Base-by-base conservation (phyloP, 2,329 filamentous ascomycete species). In the Xylaria digitata region DNA sequence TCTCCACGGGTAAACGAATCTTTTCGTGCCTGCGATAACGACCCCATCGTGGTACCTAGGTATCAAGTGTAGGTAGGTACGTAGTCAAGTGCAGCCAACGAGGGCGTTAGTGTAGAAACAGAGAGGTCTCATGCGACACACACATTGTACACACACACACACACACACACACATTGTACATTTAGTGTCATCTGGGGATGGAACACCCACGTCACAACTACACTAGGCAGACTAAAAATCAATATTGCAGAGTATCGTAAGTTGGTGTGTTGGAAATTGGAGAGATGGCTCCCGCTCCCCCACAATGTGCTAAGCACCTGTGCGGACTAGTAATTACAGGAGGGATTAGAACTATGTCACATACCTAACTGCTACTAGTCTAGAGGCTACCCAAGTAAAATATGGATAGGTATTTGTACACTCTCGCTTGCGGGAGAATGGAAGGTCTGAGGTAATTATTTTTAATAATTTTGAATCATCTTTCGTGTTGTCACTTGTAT, bases 151-250 rank as follows among this genome's bases (percentile, higher is more conserved):
- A 34, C 32, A 34, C 32, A 34, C 32, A 34, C 32, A 34, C 32
- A 34, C 32, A 34, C 32, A 34, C 32, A 34, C 32, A 34, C 32
- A 34, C 32, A 34, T 34, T 34, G 32, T 40, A 40, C 37, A 40
- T 13, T 42, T 67, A 46, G 32, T 64, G 61, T 56, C 65, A 61
- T 52, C 37, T 30, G 40, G 26, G 26, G n/a, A 50, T 46, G 30
- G 64, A 26, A 11, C 49, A 52, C 37, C 43, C 65, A 67, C 65
- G 61, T 67, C 65, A 67, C 45, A 19, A 45, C 30, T 19, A 21
- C 19, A 32, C 37, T 52, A 52, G 32, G 32, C 9, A 40, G 37
- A 40, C 37, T 40, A 40, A 40, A 53, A 53, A 30, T 13, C 56
- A 23, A 49, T 34, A 32, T 15, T 54, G 43, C 37, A n/a, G 17